These are phyloP conservation scores for Sclerotinia nivalis DNA, from an alignment of 2,329 filamentous ascomycete genomes.

Conservation along the genomic window DNA sequence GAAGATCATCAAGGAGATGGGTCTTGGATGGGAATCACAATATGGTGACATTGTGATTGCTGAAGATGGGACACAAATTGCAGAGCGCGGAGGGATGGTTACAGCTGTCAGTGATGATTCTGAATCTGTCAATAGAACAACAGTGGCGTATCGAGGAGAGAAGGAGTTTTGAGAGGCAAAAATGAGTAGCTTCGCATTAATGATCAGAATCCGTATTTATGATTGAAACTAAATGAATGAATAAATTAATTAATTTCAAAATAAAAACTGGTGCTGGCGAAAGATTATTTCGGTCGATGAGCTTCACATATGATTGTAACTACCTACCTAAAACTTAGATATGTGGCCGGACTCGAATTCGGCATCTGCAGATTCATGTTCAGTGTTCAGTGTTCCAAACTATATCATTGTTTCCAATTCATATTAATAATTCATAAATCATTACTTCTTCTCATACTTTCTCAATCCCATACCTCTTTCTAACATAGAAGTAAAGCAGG, in stretches of 20 bases:
- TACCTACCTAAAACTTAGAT: neutral
- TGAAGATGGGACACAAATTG: conserved; percentile 35
- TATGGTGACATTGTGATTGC: conserved; percentile 32
- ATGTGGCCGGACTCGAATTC: neutral
- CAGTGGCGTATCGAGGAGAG: conserved; percentile 9
- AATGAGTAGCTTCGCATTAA: neutral
- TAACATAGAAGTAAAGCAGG: neutral
- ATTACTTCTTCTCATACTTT: too few relatives aligned
- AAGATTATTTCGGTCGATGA: neutral
- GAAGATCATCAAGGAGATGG: conserved; percentile 41
- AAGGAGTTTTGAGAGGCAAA: neutral
- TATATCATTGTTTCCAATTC: too few relatives aligned
- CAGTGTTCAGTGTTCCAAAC: too few relatives aligned
- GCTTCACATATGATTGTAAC: neutral
- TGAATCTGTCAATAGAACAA: conserved; percentile 9
- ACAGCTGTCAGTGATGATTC: conserved; percentile 22
- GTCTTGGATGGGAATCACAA: conserved; percentile 38
- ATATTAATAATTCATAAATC: too few relatives aligned
- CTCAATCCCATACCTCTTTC: too few relatives aligned
- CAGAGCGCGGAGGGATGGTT: conserved; percentile 27
- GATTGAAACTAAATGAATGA: neutral
- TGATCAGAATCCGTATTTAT: neutral
- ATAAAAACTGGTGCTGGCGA: neutral
- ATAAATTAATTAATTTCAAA: neutral
- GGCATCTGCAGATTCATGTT: too few relatives aligned